phyloP scores from a whole-genome alignment of 1,284 basidiomycete genomes.

The Microbotryum violaceum region DNA sequence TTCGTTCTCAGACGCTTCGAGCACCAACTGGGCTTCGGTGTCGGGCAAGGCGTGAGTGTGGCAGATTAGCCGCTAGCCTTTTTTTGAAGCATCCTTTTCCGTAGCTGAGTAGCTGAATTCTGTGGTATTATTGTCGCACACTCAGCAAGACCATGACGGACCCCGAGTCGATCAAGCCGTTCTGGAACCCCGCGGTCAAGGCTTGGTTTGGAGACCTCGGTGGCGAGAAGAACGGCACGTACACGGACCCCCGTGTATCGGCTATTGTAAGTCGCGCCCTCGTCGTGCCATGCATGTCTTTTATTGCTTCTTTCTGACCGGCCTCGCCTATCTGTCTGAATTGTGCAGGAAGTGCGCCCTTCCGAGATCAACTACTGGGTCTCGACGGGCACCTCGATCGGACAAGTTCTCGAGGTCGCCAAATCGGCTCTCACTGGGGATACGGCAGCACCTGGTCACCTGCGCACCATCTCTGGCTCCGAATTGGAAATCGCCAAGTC shows the following conservation, averaged over 20 bases:
- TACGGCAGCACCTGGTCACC: constrained; percentile 55
- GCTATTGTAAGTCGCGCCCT: constrained; percentile 46
- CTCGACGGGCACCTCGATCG: constrained; percentile 47
- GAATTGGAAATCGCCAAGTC: constrained; percentile 6
- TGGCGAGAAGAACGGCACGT: constrained; percentile 73
- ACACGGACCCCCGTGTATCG: constrained; percentile 69
- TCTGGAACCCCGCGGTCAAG: constrained; percentile 20
- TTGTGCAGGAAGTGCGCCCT: not conserved
- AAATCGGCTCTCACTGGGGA: constrained; percentile 52
- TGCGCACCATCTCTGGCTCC: constrained; percentile 50
- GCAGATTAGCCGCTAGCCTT: constrained; percentile 42
- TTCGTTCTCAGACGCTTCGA: constrained; percentile 61
- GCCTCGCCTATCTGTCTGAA: constrained; percentile 47
- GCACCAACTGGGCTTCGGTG: constrained; percentile 78
- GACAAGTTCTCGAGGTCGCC: constrained; percentile 51
- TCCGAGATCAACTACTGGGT: constrained; percentile 47
- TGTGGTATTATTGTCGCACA: too few relatives aligned
- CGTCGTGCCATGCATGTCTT: constrained; percentile 26
- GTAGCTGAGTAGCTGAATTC: too few relatives aligned
- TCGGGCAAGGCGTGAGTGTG: constrained; percentile 61
- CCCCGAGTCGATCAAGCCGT: constrained; percentile 14
- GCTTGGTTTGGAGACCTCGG: constrained; percentile 71
- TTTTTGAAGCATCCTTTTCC: too few relatives aligned
- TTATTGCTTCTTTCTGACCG: not conserved
- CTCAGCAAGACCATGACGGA: too few relatives aligned